These are phyloP conservation scores for Xerophyta viscosa DNA, from an alignment of 106 monocot species.

Conservation along the genomic window DNA sequence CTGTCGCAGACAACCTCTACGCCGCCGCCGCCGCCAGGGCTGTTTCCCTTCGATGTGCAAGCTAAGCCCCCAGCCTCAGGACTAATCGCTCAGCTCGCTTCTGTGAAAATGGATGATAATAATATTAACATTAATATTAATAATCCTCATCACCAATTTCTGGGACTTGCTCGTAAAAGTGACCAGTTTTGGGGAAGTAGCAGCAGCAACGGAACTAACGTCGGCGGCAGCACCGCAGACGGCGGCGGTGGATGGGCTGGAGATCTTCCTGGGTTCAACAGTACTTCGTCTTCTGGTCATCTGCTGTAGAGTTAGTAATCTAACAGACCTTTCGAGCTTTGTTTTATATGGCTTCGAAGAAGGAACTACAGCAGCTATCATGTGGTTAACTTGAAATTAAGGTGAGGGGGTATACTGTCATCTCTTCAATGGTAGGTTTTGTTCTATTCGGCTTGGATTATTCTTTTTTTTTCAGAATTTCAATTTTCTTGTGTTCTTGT, in stretches of 20 bases:
- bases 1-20: background rate
- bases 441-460: too few relatives aligned
- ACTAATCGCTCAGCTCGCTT: constrained; percentile 32
- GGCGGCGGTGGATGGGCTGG: constrained; percentile 6
- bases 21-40: background rate
- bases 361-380: background rate
- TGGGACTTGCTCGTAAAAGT: constrained; percentile 2
- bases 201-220: background rate
- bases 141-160: constrained; percentile 5
- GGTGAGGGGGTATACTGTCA: too few relatives aligned
- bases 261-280: constrained; percentile 18
- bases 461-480: too few relatives aligned
- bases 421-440: too few relatives aligned
- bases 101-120: constrained; percentile 56
- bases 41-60: constrained; percentile 21
- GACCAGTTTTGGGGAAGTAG: constrained; percentile 13
- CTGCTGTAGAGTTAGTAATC: constrained; percentile 7
- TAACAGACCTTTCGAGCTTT: background rate
- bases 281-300: constrained; percentile 10
- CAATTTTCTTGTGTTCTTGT: too few relatives aligned
- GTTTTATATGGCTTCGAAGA: background rate
- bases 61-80: constrained; percentile 8
- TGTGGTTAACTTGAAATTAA: too few relatives aligned
- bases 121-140: constrained; percentile 2
- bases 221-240: background rate